phyloP scores from a whole-genome alignment of 2,329 filamentous ascomycete species.

The Clathrospora elynae region DNA sequence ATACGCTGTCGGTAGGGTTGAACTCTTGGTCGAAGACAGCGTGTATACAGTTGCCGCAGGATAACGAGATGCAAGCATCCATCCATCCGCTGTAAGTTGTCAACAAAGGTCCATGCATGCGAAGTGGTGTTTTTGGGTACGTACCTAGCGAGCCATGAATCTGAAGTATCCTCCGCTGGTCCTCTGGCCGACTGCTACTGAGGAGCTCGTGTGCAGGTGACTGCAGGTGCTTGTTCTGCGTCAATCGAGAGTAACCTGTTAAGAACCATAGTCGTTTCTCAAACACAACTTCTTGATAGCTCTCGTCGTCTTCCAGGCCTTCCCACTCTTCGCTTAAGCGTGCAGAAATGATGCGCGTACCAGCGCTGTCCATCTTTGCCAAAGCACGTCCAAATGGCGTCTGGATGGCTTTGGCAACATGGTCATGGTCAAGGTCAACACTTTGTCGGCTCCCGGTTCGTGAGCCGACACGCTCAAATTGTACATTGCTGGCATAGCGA shows the following conservation, averaged over 20 bases:
- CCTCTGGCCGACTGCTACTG: conserved; percentile 24
- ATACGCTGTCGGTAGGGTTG: conserved; percentile 25
- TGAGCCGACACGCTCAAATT: conserved; percentile 27
- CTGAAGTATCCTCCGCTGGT: conserved; percentile 32
- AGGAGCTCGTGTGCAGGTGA: conserved; percentile 34
- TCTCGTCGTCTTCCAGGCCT: conserved; percentile 34
- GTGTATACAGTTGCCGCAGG: conserved; percentile 33
- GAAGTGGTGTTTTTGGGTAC: too few species aligned
- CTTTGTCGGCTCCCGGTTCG: conserved; percentile 29
- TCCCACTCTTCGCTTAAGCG: conserved; percentile 38
- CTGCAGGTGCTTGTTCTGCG: conserved; percentile 35
- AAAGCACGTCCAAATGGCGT: conserved; percentile 31
- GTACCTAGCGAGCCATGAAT: conserved; percentile 33
- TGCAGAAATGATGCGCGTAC: conserved; percentile 32
- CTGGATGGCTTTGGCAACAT: conserved; percentile 20
- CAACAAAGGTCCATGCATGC: too few species aligned
- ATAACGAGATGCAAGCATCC: conserved; percentile 35
- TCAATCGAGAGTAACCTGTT: conserved; percentile 34
- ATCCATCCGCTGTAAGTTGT: conserved; percentile 31
- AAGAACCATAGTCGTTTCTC: conserved; percentile 38
- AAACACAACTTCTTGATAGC: conserved; percentile 33
- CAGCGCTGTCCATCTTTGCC: conserved; percentile 34
- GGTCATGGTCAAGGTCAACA: conserved; percentile 19
- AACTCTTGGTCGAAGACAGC: conserved; percentile 27
- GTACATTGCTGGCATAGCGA: conserved; percentile 23